Evolutionary conservation across 305 asterid genomes (phyloP), one percentile per base, ranked within the genome.

Genomic region (Fraxinus latifolia): DNA sequence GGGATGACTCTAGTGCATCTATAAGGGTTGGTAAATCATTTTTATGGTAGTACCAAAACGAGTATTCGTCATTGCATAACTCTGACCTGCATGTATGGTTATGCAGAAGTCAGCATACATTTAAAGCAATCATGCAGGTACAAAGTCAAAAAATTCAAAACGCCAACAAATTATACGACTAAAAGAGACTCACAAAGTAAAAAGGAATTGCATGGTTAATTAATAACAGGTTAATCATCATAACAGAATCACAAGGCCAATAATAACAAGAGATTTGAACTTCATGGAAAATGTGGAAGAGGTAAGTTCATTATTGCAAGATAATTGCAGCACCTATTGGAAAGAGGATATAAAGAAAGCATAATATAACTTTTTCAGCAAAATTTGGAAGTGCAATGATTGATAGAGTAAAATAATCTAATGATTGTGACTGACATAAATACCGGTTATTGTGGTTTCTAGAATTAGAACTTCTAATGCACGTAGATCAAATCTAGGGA

Each of bases 31-130:
- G 87, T 84, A 94, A 84, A 85, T 93, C 93, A 87, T 91, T 86
- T 87, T 85, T 90, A 83, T 85, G 86, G 86, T 93, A 95, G 84
- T 89, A 90, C 82, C 86, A 87, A 77, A 86, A 87, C 19, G 89
- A 85, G 82, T 86, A 83, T 81, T 84, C 86, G 4, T 73, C 94
- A 67, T 88, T 85, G 53, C 84, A 79, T 60, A 90, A 87, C 86
- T 93, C 97, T 81, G 88, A 89, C 89, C 98, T 95, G 97, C 88
- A 91, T 84, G 62, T 71, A 82, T 34, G 83, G 76, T 78, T 78
- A 58, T 77, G 79, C 58, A 78, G 37, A 58, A 37, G 80, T 85
- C 82, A 86, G 79, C 36, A 81, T 60, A 27, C 33, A 79, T 76
- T 77, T 73, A 82, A 77, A 65, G 50, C 67, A 53, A 58, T 15